These are phyloP conservation scores for Plasmodium inui DNA, from an alignment of 169 alveolate genomes.

Conservation along the genomic window DNA sequence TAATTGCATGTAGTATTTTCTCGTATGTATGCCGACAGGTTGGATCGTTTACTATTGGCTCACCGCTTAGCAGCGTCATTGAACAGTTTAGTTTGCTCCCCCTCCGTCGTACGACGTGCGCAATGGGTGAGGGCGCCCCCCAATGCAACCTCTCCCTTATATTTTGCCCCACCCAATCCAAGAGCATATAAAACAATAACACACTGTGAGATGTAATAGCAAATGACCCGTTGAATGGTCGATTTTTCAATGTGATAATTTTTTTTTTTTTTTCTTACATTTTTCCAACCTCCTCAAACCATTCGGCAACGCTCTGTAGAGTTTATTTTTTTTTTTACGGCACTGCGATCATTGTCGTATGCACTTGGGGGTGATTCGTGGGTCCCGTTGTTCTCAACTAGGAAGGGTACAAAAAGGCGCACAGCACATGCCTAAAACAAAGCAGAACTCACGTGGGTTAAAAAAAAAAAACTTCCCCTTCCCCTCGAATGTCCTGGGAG, in stretches of 20 bases:
- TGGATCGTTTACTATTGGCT: neutral
- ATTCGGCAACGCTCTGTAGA: neutral
- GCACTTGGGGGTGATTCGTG: neutral
- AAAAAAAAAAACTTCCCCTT: neutral
- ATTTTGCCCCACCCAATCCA: neutral
- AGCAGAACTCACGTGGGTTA: neutral
- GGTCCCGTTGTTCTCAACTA: neutral
- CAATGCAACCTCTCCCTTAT: too few relatives aligned
- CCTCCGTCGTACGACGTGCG: constrained; percentile 23
- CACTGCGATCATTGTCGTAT: neutral
- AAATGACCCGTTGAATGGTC: neutral
- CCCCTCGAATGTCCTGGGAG: neutral
- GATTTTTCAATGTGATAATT: neutral
- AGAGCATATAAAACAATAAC: neutral
- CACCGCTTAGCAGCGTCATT: neutral
- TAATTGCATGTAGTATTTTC: neutral
- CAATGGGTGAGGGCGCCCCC: neutral
- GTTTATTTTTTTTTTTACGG: neutral
- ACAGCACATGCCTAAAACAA: neutral
- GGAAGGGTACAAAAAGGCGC: neutral
- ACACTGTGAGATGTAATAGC: neutral
- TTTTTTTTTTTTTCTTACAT: neutral
- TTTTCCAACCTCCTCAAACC: neutral
- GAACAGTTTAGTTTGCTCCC: constrained; percentile 18
- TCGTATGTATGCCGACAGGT: neutral